Percentiles rank a stretch among this genome's conserved stretches.
Evolutionary conservation across 192 early-diverging fungal species (phyloP).

Genomic region (Mortierella alpina): DNA sequence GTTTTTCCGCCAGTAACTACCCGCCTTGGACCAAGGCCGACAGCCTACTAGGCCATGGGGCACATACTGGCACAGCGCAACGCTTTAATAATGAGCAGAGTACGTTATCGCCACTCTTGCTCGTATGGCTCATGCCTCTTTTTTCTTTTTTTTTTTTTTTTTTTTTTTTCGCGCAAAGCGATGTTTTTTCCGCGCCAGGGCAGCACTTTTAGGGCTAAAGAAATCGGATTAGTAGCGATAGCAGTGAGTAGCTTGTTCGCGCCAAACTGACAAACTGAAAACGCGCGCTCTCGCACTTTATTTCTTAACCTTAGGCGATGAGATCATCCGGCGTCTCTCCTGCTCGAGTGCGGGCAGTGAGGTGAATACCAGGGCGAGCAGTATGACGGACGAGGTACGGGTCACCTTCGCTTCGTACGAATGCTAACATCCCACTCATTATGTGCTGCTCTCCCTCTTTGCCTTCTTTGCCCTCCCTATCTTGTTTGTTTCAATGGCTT

Average conservation of each 20-base stretch:
- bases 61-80: too few relatives aligned
- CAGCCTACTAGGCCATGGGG: too few relatives aligned
- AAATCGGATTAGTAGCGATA: background rate
- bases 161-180: too few relatives aligned
- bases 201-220: too few relatives aligned
- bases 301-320: conserved; percentile 6
- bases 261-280: background rate
- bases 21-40: too few relatives aligned
- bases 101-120: too few relatives aligned
- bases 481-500: background rate
- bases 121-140: too few relatives aligned
- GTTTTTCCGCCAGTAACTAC: too few relatives aligned
- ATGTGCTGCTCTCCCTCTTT: background rate
- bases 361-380: background rate
- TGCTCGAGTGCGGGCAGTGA: conserved; percentile 18
- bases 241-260: conserved; percentile 5
- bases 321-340: conserved; percentile 20
- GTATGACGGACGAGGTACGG: conserved; percentile 13
- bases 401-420: background rate
- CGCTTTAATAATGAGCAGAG: too few relatives aligned
- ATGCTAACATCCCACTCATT: too few relatives aligned
- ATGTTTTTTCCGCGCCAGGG: too few relatives aligned
- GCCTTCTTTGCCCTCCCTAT: background rate
- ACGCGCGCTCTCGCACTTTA: conserved; percentile 14
- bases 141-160: too few relatives aligned